A percentile compares a stretch with the other conserved stretches of the same genome.
Conservation (phyloP, 345 rosid genomes). For the Pelargonium nanum region DNA sequence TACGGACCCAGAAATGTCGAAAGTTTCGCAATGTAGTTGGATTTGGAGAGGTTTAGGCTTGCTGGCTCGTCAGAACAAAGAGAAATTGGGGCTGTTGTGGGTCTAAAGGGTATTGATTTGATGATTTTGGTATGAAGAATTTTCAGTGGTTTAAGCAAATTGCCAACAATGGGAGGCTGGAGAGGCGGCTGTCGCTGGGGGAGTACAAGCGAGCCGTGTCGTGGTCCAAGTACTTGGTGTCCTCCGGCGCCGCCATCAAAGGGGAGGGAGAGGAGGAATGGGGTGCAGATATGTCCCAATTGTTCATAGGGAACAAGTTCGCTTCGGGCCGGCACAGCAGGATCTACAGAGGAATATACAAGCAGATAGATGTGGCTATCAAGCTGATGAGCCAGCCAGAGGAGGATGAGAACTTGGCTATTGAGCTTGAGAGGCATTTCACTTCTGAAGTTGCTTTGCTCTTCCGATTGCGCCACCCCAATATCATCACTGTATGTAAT, state of each 20-base stretch:
- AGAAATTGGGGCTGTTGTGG: slow-evolving; percentile 9
- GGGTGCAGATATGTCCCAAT: slow-evolving; percentile 74
- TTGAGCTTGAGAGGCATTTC: slow-evolving; percentile 52
- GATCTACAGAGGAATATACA: slow-evolving; percentile 65
- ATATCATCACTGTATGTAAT: slow-evolving; percentile 44
- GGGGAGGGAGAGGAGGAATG: slow-evolving; percentile 61
- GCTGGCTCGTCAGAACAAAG: no score
- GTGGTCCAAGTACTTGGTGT: slow-evolving; percentile 74
- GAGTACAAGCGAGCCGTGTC: slow-evolving; percentile 62
- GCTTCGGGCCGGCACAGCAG: slow-evolving; percentile 74
- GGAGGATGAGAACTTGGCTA: slow-evolving; percentile 59
- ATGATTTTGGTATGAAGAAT: slow-evolving; percentile 49
- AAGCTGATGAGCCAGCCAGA: slow-evolving; percentile 68
- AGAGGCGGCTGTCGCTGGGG: slow-evolving; percentile 51
- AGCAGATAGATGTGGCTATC: slow-evolving; percentile 63
- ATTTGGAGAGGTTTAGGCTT: neutral
- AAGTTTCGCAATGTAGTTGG: neutral
- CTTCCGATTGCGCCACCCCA: slow-evolving; percentile 46
- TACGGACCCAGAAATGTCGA: neutral
- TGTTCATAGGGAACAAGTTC: slow-evolving; percentile 56
- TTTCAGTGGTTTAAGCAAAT: slow-evolving; percentile 47
- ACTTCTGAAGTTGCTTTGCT: slow-evolving; percentile 60
- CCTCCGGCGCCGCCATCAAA: slow-evolving; percentile 68
- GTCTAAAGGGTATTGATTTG: slow-evolving; percentile 12
- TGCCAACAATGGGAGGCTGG: slow-evolving; percentile 38